Evolutionary conservation across 257 asterid species (phyloP), one percentile per base, ranked within the genome.

Genomic region (Nicotiana tomentosiformis): DNA sequence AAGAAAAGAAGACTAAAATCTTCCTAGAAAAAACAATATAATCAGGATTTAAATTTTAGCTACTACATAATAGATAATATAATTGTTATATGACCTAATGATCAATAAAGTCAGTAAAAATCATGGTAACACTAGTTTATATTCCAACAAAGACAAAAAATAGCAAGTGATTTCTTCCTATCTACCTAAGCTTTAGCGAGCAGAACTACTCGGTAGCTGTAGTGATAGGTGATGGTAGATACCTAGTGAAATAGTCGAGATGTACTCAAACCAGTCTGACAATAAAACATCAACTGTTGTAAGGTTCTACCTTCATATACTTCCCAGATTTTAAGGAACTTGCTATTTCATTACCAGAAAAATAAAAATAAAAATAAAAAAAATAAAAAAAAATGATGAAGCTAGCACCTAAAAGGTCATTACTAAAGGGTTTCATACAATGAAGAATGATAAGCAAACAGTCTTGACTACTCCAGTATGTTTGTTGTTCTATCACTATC

Each of bases 201-300:
- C 11, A 4, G 16, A 72, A n/a, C 49, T 1, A 6, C 3, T 3
- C 58, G 0, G 5, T 26, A 70, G 12, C 1, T 43, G 1, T 7
- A 1, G 0, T 2, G 3, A 1, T 43, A n/a, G 2, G 35, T 10
- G 12, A 5, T n/a, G 43, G 1, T 0, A 39, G 0, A 3, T 70
- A 70, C 1, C 0, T 0, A n/a, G 0, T 39, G 0, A 10, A 72
- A 23, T 12, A 72, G 12, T 46, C 4, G 0, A 46, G 20, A 8
- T 43, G 51, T 0, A 43, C 3, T 43, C 51, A 43, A 43, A 8
- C 51, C 0, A 11, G 2, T 2, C 1, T 0, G 51, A 43, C 11
- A 43, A 8, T 8, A 43, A 43, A 8, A 53, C 58, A 53, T 14
- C 58, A 51, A 12, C 57, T 10, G 57, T 51, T 39, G 0, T 4